Conservation (phyloP, 2,329 filamentous ascomycete species). For the Proliferodiscus dingleyae region DNA sequence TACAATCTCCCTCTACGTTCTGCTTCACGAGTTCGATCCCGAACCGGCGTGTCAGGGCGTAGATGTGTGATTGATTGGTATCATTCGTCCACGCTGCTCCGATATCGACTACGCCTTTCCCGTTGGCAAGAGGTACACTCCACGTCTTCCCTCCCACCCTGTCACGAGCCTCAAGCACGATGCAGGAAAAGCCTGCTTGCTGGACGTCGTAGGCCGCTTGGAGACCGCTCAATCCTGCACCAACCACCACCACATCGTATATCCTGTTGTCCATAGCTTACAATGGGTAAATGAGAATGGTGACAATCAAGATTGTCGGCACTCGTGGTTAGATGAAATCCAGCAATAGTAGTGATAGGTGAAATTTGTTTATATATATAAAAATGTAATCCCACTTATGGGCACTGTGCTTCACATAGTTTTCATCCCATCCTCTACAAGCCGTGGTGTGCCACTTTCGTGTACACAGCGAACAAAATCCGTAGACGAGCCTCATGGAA, state of each 20-base stretch:
- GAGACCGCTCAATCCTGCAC: slow-evolving; percentile 13
- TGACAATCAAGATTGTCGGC: no score
- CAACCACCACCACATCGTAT: slow-evolving; percentile 14
- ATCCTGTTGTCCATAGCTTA: no score
- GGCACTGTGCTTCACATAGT: no score
- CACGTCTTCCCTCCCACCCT: slow-evolving; percentile 40
- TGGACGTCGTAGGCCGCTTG: slow-evolving; percentile 13
- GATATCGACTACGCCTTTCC: slow-evolving; percentile 41
- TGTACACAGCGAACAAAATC: no score
- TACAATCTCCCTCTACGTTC: slow-evolving; percentile 40
- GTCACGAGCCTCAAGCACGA: slow-evolving; percentile 38
- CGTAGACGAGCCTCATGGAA: no score
- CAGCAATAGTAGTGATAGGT: no score
- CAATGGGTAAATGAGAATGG: no score
- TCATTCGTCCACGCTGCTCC: slow-evolving; percentile 57
- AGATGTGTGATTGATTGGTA: slow-evolving; percentile 33
- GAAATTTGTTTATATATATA: no score
- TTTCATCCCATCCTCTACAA: no score
- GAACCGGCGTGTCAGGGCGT: slow-evolving; percentile 36
- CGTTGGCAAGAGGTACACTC: slow-evolving; percentile 16
- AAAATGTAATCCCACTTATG: no score
- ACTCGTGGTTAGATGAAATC: no score
- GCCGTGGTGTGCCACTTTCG: no score
- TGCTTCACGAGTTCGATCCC: slow-evolving; percentile 43
- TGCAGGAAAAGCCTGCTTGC: slow-evolving; percentile 11